A percentile compares a stretch with the other conserved stretches of the same genome.
These are phyloP conservation scores for Penicillium arizonense DNA, from an alignment of 495 filamentous ascomycete species.

Conservation along the genomic window DNA sequence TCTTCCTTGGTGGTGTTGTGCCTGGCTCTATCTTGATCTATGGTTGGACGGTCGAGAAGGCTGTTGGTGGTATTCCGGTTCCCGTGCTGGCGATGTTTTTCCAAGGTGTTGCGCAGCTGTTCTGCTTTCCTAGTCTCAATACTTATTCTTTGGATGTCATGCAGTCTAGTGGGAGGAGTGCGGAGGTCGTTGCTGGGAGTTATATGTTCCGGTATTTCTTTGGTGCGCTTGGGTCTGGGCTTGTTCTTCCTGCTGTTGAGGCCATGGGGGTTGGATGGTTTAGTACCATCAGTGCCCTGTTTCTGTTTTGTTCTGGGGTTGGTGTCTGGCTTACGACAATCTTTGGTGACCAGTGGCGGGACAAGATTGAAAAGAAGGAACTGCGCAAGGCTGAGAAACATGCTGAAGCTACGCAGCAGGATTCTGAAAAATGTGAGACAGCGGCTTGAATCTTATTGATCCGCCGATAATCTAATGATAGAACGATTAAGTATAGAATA, in stretches of 20 bases:
- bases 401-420: background rate
- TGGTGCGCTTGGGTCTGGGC: constrained; percentile 61
- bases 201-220: constrained; percentile 71
- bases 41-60: constrained; percentile 69
- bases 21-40: constrained; percentile 68
- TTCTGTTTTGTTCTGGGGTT: constrained; percentile 48
- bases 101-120: constrained; percentile 69
- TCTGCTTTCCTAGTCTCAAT: constrained; percentile 71
- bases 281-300: constrained; percentile 53
- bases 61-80: constrained; percentile 62
- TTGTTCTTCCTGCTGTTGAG: constrained; percentile 64
- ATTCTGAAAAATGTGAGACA: constrained; percentile 11
- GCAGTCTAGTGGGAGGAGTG: constrained; percentile 53
- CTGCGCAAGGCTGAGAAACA: constrained; percentile 9
- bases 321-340: constrained; percentile 47
- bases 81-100: constrained; percentile 69
- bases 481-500: background rate
- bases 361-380: constrained; percentile 43
- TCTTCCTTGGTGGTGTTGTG: constrained; percentile 58
- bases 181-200: constrained; percentile 71
- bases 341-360: constrained; percentile 56
- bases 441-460: constrained; percentile 1
- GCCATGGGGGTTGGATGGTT: constrained; percentile 69
- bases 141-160: constrained; percentile 78
- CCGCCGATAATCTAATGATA: background rate